Conservation (phyloP, 2,329 filamentous ascomycete species). For the Ramularia endophylla region DNA sequence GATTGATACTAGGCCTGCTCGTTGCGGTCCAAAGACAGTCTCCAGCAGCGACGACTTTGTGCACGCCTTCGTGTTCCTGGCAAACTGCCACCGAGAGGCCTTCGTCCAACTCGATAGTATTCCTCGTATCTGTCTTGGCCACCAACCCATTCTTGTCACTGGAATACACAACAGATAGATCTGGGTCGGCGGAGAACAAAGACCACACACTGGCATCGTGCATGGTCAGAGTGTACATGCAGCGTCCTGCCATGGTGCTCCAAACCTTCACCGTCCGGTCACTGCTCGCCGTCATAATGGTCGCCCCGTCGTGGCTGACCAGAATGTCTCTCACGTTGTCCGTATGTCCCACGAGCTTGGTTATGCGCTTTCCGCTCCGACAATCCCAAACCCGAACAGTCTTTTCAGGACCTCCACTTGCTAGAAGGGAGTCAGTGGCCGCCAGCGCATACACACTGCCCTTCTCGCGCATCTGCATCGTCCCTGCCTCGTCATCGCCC, state of each 20-base stretch:
- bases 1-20: conserved; percentile 83
- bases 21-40: conserved; percentile 88
- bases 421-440: conserved; percentile 72
- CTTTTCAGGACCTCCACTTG: conserved; percentile 89
- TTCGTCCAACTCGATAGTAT: conserved; percentile 71
- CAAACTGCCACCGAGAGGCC: conserved; percentile 85
- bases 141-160: conserved; percentile 86
- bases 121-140: conserved; percentile 90
- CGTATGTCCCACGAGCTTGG: conserved; percentile 94
- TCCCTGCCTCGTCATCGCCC: conserved; percentile 68
- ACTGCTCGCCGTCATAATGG: conserved; percentile 86
- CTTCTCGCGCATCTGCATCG: conserved; percentile 68
- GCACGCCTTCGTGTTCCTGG: conserved; percentile 82
- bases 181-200: conserved; percentile 79
- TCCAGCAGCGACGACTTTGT: conserved; percentile 56
- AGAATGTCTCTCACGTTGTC: conserved; percentile 90
- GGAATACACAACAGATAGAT: conserved; percentile 87
- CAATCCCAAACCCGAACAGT: conserved; percentile 90
- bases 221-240: conserved; percentile 98
- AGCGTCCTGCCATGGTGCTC: conserved; percentile 90
- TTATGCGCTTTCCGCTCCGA: conserved; percentile 79
- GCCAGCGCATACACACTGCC: conserved; percentile 91
- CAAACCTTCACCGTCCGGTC: conserved; percentile 98
- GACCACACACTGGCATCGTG: conserved; percentile 99
- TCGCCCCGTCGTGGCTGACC: conserved; percentile 82